phyloP scores from a whole-genome alignment of 1,284 basidiomycete genomes.

The Vanrija sp. region DNA sequence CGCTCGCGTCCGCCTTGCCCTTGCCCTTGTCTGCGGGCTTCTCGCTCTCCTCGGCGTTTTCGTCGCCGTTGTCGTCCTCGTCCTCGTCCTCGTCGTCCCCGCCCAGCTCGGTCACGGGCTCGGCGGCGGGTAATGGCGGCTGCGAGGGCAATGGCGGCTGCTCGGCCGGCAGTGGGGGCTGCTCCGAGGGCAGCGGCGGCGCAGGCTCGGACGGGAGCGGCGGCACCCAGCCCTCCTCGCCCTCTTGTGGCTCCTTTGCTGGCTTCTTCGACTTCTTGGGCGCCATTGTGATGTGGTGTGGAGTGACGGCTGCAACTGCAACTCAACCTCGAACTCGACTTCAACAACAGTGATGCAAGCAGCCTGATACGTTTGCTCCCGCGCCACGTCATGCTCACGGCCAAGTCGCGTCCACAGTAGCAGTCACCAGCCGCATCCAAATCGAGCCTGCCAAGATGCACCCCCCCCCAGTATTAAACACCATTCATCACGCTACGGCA shows the following conservation, averaged over 20 bases:
- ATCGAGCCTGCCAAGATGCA: not conserved
- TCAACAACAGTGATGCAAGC: too few species aligned
- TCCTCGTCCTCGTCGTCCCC: constrained; percentile 11
- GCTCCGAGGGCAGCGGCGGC: constrained; percentile 1
- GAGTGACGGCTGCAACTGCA: too few species aligned
- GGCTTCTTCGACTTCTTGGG: too few species aligned
- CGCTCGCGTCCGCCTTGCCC: constrained; percentile 15
- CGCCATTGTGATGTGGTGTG: too few species aligned
- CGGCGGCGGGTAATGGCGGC: constrained; percentile 4
- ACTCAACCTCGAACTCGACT: too few species aligned
- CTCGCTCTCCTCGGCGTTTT: constrained; percentile 11
- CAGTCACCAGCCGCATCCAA: too few species aligned
- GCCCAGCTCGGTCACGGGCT: constrained; percentile 26
- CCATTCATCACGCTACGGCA: constrained; percentile 5
- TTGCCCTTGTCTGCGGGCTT: constrained; percentile 20
- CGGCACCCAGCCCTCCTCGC: not conserved
- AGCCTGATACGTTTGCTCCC: too few species aligned
- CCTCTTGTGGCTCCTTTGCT: too few species aligned
- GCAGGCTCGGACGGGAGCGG: constrained; percentile 1
- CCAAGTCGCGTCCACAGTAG: too few species aligned
- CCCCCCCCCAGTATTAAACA: not conserved
- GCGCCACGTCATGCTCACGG: too few species aligned
- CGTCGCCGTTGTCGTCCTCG: constrained; percentile 5
- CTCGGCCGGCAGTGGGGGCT: constrained; percentile 12
- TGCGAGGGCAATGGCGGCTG: constrained; percentile 6